A percentile compares a stretch with the other conserved stretches of the same genome.
Conservation (phyloP, 108 stramenopile species). For the Nitzschia sp. region DNA sequence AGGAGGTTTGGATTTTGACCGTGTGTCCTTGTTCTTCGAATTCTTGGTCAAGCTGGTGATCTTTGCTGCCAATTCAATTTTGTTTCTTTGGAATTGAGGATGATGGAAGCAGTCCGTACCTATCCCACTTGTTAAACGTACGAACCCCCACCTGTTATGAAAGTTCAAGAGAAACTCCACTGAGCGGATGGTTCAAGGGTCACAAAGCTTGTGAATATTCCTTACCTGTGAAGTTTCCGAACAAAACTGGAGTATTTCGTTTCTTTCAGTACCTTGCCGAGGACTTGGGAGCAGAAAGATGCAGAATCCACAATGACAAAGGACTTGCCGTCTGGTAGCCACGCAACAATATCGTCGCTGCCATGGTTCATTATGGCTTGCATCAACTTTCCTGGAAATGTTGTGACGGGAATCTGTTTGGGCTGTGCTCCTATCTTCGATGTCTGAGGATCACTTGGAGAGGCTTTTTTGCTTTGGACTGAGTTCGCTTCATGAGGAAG, state of each 20-base stretch:
- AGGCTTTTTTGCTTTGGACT: too few species aligned
- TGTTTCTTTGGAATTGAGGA: slow-evolving; percentile 43
- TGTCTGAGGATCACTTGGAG: too few species aligned
- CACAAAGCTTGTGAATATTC: too few species aligned
- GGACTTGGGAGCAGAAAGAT: slow-evolving; percentile 35
- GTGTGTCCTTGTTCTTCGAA: slow-evolving; percentile 15
- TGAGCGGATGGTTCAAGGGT: too few species aligned
- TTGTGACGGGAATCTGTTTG: slow-evolving; percentile 30
- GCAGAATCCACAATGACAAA: slow-evolving; percentile 54
- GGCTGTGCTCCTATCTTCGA: too few species aligned
- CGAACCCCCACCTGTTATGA: slow-evolving; percentile 51
- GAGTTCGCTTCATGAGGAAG: too few species aligned
- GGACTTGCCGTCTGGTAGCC: slow-evolving; percentile 62
- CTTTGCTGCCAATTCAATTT: slow-evolving; percentile 35
- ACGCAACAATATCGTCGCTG: slow-evolving; percentile 46
- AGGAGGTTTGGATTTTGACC: slow-evolving; percentile 20
- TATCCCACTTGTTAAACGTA: slow-evolving; percentile 51
- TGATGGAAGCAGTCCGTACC: slow-evolving; percentile 67
- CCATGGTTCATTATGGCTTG: slow-evolving; percentile 35
- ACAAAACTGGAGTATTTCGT: slow-evolving; percentile 56
- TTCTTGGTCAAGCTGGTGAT: slow-evolving; percentile 31
- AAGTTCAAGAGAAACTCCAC: too few species aligned
- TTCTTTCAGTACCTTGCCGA: slow-evolving; percentile 41
- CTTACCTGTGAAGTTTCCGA: slow-evolving; percentile 54
- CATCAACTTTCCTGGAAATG: slow-evolving; percentile 52